Evolutionary conservation across 495 filamentous ascomycete genomes (phyloP).

Genomic region (Hyaloscypha variabilis): DNA sequence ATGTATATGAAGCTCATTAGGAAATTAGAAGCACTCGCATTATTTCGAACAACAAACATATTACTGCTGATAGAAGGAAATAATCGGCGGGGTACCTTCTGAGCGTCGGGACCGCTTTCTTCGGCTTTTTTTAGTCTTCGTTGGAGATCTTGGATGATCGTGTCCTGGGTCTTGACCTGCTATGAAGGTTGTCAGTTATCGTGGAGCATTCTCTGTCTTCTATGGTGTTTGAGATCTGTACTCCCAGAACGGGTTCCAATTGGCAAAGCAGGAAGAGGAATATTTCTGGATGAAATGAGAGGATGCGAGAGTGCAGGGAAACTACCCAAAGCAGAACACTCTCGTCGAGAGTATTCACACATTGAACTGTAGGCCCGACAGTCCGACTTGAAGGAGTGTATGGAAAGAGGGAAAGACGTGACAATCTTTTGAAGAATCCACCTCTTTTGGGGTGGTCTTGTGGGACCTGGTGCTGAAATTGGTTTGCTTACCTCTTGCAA

Average conservation of each 20-base stretch:
- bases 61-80: slow-evolving; percentile 18
- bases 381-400: background rate
- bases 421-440: background rate
- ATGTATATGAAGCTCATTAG: background rate
- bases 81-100: slow-evolving; percentile 31
- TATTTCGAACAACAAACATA: background rate
- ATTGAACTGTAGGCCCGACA: background rate
- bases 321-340: slow-evolving; percentile 7
- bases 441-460: slow-evolving; percentile 1
- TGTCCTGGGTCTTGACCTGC: slow-evolving; percentile 65
- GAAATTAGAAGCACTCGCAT: background rate
- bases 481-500: slow-evolving; percentile 28
- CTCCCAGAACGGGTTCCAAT: background rate
- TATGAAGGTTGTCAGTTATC: slow-evolving; percentile 32
- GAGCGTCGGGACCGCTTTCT: slow-evolving; percentile 40
- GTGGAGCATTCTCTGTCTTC: background rate
- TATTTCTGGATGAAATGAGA: slow-evolving; percentile 3
- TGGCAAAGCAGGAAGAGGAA: slow-evolving; percentile 10
- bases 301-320: background rate
- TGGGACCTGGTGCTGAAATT: background rate
- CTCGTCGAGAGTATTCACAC: slow-evolving; percentile 1
- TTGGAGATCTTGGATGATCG: slow-evolving; percentile 60
- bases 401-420: background rate
- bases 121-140: slow-evolving; percentile 56
- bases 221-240: background rate